Percentiles rank a stretch among this genome's conserved stretches.
These are phyloP conservation scores for Phaeosphaeria sp. DNA, from an alignment of 2,329 filamentous ascomycete genomes.

Conservation along the genomic window DNA sequence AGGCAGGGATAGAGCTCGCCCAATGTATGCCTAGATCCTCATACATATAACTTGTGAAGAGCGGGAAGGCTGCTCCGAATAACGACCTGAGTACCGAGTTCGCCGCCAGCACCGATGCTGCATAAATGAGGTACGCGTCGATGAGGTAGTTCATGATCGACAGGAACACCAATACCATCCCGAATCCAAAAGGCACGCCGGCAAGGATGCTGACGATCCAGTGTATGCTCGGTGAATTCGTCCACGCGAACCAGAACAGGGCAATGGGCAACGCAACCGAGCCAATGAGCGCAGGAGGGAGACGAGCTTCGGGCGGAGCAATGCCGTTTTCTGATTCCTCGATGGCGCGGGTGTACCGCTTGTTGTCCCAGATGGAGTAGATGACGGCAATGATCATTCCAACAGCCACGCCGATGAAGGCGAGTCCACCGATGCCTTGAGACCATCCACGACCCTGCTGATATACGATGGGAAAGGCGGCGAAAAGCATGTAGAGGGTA, in stretches of 20 bases:
- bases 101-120: conserved; percentile 44
- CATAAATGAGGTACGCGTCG: conserved; percentile 63
- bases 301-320: conserved; percentile 60
- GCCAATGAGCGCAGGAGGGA: conserved; percentile 60
- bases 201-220: conserved; percentile 62
- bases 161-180: conserved; percentile 41
- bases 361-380: conserved; percentile 45
- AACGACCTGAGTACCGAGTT: conserved; percentile 56
- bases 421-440: conserved; percentile 49
- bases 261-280: conserved; percentile 58
- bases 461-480: conserved; percentile 57
- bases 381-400: conserved; percentile 20
- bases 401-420: conserved; percentile 23
- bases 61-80: conserved; percentile 56
- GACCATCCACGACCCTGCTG: conserved; percentile 40
- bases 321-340: conserved; percentile 41
- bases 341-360: conserved; percentile 44
- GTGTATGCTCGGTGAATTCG: conserved; percentile 56
- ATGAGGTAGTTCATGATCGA: conserved; percentile 71
- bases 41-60: conserved; percentile 58
- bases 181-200: conserved; percentile 55
- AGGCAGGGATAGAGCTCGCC: conserved; percentile 56
- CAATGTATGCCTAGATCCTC: conserved; percentile 55
- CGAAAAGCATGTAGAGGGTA: conserved; percentile 57
- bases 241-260: conserved; percentile 63